Conservation (phyloP, 495 filamentous ascomycete genomes). For the Podospora pseudocomata region DNA sequence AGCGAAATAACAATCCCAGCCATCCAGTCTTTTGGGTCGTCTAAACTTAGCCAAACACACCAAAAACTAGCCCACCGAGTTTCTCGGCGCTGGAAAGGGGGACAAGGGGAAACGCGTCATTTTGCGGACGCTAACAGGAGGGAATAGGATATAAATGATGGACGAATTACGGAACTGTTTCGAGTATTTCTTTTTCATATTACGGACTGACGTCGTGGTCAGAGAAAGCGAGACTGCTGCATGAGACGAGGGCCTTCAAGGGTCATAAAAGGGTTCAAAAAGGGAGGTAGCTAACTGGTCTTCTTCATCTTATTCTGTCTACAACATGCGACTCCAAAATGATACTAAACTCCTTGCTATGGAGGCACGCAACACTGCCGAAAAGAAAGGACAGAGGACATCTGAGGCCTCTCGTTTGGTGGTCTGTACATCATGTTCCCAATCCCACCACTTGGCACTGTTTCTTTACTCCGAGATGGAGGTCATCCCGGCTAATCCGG, state of each 20-base stretch:
- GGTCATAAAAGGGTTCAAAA: no score
- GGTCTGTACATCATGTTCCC: no score
- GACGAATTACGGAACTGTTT: not conserved
- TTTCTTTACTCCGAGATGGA: not conserved
- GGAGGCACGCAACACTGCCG: not conserved
- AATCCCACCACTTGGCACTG: not conserved
- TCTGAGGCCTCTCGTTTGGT: not conserved
- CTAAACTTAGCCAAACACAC: not conserved
- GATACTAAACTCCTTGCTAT: not conserved
- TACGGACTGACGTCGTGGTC: not conserved
- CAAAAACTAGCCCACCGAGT: not conserved
- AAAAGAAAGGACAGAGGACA: not conserved
- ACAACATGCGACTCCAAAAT: not conserved
- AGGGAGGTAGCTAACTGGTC: no score
- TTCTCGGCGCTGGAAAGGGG: not conserved
- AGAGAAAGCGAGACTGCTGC: no score
- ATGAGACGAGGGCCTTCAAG: no score
- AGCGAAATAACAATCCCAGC: conserved; percentile 1
- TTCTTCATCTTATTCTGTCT: no score
- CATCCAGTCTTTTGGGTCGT: not conserved
- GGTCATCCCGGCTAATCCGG: not conserved
- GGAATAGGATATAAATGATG: not conserved
- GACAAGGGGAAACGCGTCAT: conserved; percentile 4
- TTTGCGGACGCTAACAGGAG: not conserved
- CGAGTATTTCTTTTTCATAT: not conserved